Evolutionary conservation across 2,329 filamentous ascomycete species (phyloP).

Genomic region (Coniochaeta sp.): DNA sequence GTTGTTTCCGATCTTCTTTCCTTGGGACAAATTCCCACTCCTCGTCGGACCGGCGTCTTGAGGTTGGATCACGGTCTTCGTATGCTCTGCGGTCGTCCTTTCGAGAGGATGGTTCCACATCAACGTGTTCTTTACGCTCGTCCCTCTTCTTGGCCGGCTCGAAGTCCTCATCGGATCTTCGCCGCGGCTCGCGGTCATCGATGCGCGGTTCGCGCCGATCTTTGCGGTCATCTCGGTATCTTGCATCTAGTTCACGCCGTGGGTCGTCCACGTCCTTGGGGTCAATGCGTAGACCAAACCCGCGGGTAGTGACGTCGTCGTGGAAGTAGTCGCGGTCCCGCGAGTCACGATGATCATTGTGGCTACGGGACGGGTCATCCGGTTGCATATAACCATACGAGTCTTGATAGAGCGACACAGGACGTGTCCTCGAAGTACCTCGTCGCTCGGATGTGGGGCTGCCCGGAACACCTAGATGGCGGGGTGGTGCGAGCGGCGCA

Average conservation of each 20-base stretch:
- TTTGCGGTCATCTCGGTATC: slow-evolving; percentile 33
- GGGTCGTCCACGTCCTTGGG: slow-evolving; percentile 20
- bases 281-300: slow-evolving; percentile 44
- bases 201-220: slow-evolving; percentile 21
- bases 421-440: slow-evolving; percentile 29
- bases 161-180: slow-evolving; percentile 19
- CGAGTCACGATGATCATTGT: slow-evolving; percentile 41
- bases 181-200: slow-evolving; percentile 15
- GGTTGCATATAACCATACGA: slow-evolving; percentile 31
- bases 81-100: neutral
- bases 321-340: slow-evolving; percentile 33
- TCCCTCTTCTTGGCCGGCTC: slow-evolving; percentile 9
- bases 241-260: slow-evolving; percentile 19
- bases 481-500: slow-evolving; percentile 26
- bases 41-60: neutral
- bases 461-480: slow-evolving; percentile 24
- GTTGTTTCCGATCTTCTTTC: neutral
- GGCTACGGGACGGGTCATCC: slow-evolving; percentile 35
- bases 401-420: slow-evolving; percentile 48
- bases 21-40: neutral
- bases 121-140: slow-evolving; percentile 6
- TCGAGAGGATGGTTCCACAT: neutral
- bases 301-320: slow-evolving; percentile 39
- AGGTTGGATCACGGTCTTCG: neutral
- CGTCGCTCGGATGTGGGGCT: slow-evolving; percentile 24